Evolutionary conservation across 192 early-diverging fungal species (phyloP).

Genomic region (Coemansia sp.): DNA sequence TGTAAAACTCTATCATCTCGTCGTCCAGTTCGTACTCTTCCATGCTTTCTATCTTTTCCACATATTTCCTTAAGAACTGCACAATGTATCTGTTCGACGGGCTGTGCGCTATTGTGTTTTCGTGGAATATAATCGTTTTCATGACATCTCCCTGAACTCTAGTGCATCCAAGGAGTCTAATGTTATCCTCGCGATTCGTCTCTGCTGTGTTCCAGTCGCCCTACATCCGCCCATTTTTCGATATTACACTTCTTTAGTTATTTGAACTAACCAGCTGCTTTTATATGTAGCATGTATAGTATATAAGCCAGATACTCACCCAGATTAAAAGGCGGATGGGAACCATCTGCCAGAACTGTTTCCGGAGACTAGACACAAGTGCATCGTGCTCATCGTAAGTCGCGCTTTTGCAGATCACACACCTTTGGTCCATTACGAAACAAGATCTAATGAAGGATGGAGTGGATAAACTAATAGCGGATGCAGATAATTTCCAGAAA

Average conservation of each 20-base stretch:
- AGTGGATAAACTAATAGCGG: too few species aligned
- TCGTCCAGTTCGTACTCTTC: constrained; percentile 39
- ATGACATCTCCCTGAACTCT: constrained; percentile 49
- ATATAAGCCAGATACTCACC: constrained; percentile 21
- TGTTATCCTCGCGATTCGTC: constrained; percentile 28
- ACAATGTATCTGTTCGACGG: constrained; percentile 46
- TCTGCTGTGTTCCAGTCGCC: constrained; percentile 33
- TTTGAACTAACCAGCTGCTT: not conserved
- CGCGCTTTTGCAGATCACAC: constrained; percentile 45
- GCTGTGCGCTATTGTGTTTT: constrained; percentile 36
- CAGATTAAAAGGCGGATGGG: constrained; percentile 42
- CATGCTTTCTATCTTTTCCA: constrained; percentile 34
- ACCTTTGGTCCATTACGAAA: constrained; percentile 40
- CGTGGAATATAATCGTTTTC: constrained; percentile 52
- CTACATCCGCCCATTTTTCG: constrained; percentile 7
- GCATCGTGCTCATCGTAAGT: constrained; percentile 49
- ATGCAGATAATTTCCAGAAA: too few species aligned
- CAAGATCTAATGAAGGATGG: constrained; percentile 3
- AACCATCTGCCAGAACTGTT: constrained; percentile 57
- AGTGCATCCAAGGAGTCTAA: constrained; percentile 25
- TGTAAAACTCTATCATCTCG: constrained; percentile 49
- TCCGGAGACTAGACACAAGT: constrained; percentile 40
- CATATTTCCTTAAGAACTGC: constrained; percentile 45
- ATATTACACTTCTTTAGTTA: not conserved
- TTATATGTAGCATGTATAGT: not conserved